Conservation (phyloP, 129 eudicot genomes). For the Tagetes erecta region DNA sequence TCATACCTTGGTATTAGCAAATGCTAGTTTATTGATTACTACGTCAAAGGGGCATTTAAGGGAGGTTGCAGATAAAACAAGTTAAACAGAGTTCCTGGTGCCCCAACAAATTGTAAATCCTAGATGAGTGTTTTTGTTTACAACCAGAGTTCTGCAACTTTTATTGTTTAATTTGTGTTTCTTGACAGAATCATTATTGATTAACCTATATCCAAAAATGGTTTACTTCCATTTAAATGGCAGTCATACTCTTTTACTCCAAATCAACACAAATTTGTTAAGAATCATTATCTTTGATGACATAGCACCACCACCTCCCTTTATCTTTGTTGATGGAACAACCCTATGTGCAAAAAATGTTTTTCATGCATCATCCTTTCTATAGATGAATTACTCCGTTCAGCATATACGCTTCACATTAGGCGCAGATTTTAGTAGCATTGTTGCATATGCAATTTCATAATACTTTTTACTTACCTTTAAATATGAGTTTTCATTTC, state of each 20-base stretch:
- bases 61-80: neutral
- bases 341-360: neutral
- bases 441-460: conserved; percentile 2
- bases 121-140: conserved; percentile 2
- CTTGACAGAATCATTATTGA: conserved; percentile 4
- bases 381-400: neutral
- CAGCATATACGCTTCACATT: neutral
- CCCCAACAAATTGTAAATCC: neutral
- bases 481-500: conserved; percentile 66
- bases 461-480: conserved; percentile 47
- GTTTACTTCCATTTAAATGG: neutral
- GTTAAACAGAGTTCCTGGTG: neutral
- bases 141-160: neutral
- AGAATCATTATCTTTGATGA: neutral
- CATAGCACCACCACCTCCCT: neutral
- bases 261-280: neutral
- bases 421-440: neutral
- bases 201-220: neutral
- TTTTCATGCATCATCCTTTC: conserved; percentile 13
- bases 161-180: conserved; percentile 1
- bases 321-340: conserved; percentile 11
- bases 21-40: neutral
- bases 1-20: conserved; percentile 1
- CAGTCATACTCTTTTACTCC: neutral
- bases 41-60: neutral